Evolutionary conservation across 768 basidiomycete species (phyloP), one percentile per base, ranked within the genome.

Genomic region (Peribolospora kevripleyi): DNA sequence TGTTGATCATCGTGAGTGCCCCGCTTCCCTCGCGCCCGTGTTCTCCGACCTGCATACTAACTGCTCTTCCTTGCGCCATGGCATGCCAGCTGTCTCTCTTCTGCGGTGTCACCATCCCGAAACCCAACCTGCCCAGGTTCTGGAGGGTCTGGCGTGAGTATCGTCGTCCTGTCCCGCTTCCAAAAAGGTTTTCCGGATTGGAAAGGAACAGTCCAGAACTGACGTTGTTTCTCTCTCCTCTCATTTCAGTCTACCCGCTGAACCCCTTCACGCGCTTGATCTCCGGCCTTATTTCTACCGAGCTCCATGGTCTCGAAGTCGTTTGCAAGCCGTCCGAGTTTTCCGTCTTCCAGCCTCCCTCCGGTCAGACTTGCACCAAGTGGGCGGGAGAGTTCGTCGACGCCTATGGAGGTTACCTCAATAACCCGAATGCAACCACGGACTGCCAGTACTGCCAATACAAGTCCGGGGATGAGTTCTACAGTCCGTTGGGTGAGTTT

Each of bases 71-170:
- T 25, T 25, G 25, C 25, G 25, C 25, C 25, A 25, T 25, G 25
- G 25, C 25, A 25, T 25, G 1, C 25, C 25, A 25, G 25, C 25
- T 25, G 25, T 68, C 75, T 4, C 73, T 78, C 11, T 85, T 85
- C 74, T 83, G 81, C 60, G 84, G 84, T 63, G 81, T 84, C 11
- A 80, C 80, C 1, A 76, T 84, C 54, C 82, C 81, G 0, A 79
- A 74, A 55, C 75, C 78, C 0, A 72, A 72, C 4, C 66, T 84
- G 65, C 71, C 73, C 7, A 63, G 65, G 39, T 84, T 83, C 72
- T 84, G 80, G 80, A 70, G 74, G 58, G 72, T 71, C n/a, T 86
- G 83, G 82, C 66, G 85, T 11, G 86, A 86, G 66, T 71, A 78
- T 49, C 58, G 65, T 6, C 56, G 41, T 8, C 41, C 51, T 42